Percentiles rank a stretch among this genome's conserved stretches.
Conservation (phyloP, 2,329 filamentous ascomycete genomes). For the Aspergillus ibericus region DNA sequence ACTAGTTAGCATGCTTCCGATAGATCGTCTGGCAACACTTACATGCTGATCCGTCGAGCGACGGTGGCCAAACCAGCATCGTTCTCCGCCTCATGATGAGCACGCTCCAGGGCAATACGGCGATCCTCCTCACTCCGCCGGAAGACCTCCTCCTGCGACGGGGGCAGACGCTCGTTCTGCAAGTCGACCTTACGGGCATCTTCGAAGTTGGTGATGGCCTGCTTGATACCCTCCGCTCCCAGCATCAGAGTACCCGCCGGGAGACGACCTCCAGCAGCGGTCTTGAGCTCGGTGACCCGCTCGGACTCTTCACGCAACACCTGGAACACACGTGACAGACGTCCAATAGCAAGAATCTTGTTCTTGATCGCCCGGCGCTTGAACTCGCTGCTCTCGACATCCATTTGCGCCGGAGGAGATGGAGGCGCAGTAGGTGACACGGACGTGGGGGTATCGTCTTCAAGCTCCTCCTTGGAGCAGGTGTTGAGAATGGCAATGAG, state of each 20-base stretch:
- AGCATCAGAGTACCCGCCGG: constrained; percentile 97
- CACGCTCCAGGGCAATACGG: constrained; percentile 80
- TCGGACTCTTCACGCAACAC: constrained; percentile 97
- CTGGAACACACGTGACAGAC: constrained; percentile 96
- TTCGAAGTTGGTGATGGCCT: constrained; percentile 94
- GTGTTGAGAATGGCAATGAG: constrained; percentile 97
- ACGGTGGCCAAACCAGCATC: constrained; percentile 83
- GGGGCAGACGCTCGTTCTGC: constrained; percentile 92
- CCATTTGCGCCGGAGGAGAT: constrained; percentile 70
- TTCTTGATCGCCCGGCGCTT: constrained; percentile 98
- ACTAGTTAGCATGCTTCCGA: background rate
- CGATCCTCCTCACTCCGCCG: constrained; percentile 79
- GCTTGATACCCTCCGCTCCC: constrained; percentile 96
- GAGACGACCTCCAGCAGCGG: constrained; percentile 84
- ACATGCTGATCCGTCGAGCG: constrained; percentile 94
- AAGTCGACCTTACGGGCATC: constrained; percentile 95
- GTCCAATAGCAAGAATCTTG: constrained; percentile 97
- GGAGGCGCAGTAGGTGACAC: constrained; percentile 66
- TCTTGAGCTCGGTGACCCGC: constrained; percentile 95
- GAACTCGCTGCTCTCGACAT: constrained; percentile 86
- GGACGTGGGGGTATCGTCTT: constrained; percentile 80
- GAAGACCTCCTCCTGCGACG: constrained; percentile 86
- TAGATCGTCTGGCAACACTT: constrained; percentile 48
- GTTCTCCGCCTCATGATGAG: constrained; percentile 85
- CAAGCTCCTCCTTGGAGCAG: constrained; percentile 97